Percentiles rank a stretch among this genome's conserved stretches.
These are phyloP conservation scores for Fusarium circinatum DNA, from an alignment of 2,329 filamentous ascomycete genomes.

Conservation along the genomic window DNA sequence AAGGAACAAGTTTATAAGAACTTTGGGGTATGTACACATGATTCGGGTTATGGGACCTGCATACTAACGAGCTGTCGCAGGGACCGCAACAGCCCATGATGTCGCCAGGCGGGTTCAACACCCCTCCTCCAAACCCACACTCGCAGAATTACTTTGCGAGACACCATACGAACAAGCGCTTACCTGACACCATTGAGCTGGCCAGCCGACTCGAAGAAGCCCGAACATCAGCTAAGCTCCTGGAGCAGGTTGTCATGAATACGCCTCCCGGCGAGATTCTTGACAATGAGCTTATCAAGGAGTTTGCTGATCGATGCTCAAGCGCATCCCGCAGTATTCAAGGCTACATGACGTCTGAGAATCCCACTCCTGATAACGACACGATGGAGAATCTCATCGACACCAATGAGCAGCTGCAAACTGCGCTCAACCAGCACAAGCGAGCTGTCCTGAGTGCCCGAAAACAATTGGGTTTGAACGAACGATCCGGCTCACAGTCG, in stretches of 20 bases:
- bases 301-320: slow-evolving; percentile 89
- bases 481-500: slow-evolving; percentile 44
- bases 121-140: slow-evolving; percentile 47
- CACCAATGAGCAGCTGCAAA: slow-evolving; percentile 89
- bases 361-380: slow-evolving; percentile 88
- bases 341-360: slow-evolving; percentile 81
- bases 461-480: slow-evolving; percentile 60
- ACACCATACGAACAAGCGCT: slow-evolving; percentile 57
- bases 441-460: slow-evolving; percentile 75
- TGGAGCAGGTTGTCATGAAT: slow-evolving; percentile 91
- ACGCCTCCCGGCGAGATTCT: slow-evolving; percentile 81
- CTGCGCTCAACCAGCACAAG: slow-evolving; percentile 85
- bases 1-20: slow-evolving; percentile 72
- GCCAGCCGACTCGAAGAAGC: slow-evolving; percentile 89
- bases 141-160: slow-evolving; percentile 69
- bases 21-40: slow-evolving; percentile 56
- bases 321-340: slow-evolving; percentile 85
- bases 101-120: slow-evolving; percentile 16
- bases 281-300: slow-evolving; percentile 86
- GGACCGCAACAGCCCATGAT: slow-evolving; percentile 25
- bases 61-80: slow-evolving; percentile 37
- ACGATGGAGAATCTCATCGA: slow-evolving; percentile 95
- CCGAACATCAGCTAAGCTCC: slow-evolving; percentile 86
- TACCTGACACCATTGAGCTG: slow-evolving; percentile 80
- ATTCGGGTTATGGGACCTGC: neutral